Evolutionary conservation across 139 green algal species (phyloP).

Genomic region (Micromonas pusilla): DNA sequence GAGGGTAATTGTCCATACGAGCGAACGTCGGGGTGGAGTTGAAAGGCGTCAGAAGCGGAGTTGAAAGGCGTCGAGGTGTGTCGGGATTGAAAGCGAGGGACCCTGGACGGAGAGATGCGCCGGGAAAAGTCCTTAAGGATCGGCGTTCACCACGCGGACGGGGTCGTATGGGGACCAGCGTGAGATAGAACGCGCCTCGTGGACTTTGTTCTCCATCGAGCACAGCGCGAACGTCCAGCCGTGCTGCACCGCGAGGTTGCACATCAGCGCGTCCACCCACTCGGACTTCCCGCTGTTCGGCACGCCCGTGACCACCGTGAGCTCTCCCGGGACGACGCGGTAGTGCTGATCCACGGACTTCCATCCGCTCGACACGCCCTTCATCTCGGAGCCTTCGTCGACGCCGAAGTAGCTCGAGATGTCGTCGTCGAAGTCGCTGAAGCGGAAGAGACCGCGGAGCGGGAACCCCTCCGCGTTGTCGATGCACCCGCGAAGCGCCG

Average conservation of each 20-base stretch:
- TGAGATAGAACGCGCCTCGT: too few species aligned
- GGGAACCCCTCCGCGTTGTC: slow-evolving; percentile 61
- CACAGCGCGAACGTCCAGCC: slow-evolving; percentile 86
- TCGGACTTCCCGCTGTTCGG: slow-evolving; percentile 95
- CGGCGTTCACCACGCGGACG: too few species aligned
- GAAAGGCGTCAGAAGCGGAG: too few species aligned
- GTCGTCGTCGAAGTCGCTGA: slow-evolving; percentile 49
- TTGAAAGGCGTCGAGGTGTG: too few species aligned
- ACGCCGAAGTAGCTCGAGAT: slow-evolving; percentile 57
- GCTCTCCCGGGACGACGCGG: slow-evolving; percentile 78
- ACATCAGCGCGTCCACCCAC: slow-evolving; percentile 89
- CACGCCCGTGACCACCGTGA: slow-evolving; percentile 90
- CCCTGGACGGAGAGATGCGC: too few species aligned
- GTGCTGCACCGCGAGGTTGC: slow-evolving; percentile 69
- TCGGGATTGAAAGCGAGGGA: too few species aligned
- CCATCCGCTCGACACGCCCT: slow-evolving; percentile 73
- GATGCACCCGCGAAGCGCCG: slow-evolving; percentile 51
- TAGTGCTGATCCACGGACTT: slow-evolving; percentile 69
- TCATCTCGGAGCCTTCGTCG: slow-evolving; percentile 36
- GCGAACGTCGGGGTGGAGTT: too few species aligned
- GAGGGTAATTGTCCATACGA: too few species aligned
- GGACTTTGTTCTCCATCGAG: slow-evolving; percentile 48
- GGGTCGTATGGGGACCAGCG: too few species aligned
- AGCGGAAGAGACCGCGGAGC: slow-evolving; percentile 69
- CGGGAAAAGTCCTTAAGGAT: too few species aligned